Conservation (phyloP, 306 rosid genomes). For the Castanopsis chinensis region DNA sequence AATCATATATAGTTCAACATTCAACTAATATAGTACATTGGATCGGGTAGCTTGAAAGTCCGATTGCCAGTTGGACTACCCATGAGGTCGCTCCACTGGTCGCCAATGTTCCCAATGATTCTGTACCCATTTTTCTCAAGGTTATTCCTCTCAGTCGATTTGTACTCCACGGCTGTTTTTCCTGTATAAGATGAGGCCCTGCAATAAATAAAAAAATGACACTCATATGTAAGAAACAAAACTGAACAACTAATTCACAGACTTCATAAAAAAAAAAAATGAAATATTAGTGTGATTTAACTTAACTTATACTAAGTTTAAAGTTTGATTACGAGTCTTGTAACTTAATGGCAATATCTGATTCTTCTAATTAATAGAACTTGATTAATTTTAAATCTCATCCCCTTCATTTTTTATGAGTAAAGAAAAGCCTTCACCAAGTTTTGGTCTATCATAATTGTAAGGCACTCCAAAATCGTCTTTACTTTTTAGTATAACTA, state of each 20-base stretch:
- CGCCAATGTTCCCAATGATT: constrained; percentile 61
- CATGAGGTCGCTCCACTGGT: constrained; percentile 69
- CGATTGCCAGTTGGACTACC: constrained; percentile 41
- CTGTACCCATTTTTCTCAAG: constrained; percentile 41
- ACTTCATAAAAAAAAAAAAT: too few relatives aligned
- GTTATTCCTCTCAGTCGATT: constrained; percentile 46
- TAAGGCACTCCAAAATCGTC: too few relatives aligned
- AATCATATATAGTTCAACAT: not conserved
- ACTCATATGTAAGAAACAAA: not conserved
- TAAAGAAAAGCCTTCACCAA: too few relatives aligned
- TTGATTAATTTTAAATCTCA: too few relatives aligned
- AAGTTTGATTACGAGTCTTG: too few relatives aligned
- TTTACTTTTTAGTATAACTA: too few relatives aligned
- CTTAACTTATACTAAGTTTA: too few relatives aligned
- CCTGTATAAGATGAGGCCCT: constrained; percentile 27
- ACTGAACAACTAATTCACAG: not conserved
- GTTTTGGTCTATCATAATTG: too few relatives aligned
- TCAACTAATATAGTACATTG: constrained; percentile 56
- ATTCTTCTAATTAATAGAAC: too few relatives aligned
- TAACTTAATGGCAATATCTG: too few relatives aligned
- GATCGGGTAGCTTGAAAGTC: constrained; percentile 70
- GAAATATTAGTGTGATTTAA: too few relatives aligned
- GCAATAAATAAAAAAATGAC: constrained; percentile 4
- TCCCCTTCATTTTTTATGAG: too few relatives aligned
- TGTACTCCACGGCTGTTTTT: constrained; percentile 33